Conservation (phyloP, 176 grass and related monocot genomes). For the Phoenix roebelenii region DNA sequence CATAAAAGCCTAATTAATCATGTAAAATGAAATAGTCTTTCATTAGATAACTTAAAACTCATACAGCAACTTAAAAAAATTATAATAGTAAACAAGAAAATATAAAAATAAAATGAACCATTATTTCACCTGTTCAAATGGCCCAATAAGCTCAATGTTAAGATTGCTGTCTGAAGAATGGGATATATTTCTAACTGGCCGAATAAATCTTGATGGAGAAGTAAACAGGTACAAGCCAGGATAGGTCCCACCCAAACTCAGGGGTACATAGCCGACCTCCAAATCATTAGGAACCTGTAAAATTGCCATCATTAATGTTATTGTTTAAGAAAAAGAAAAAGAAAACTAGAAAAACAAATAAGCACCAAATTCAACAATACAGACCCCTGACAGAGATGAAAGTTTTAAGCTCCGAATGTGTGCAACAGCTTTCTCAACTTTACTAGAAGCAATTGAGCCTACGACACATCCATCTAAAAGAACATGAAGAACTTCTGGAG, state of each 20-base stretch:
- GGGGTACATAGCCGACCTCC: slow-evolving; percentile 86
- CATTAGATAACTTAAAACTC: too few relatives aligned
- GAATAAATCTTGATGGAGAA: slow-evolving; percentile 74
- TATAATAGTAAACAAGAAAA: neutral
- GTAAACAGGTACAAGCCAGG: slow-evolving; percentile 91
- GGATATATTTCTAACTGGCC: slow-evolving; percentile 64
- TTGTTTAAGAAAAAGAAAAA: neutral
- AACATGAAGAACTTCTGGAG: slow-evolving; percentile 74
- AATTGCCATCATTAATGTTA: neutral
- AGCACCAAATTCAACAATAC: slow-evolving; percentile 2
- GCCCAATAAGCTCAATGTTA: slow-evolving; percentile 88
- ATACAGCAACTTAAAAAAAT: too few relatives aligned
- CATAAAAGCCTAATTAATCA: slow-evolving; percentile 73
- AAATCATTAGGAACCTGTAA: slow-evolving; percentile 81
- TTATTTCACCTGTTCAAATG: slow-evolving; percentile 74
- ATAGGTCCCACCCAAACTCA: slow-evolving; percentile 78
- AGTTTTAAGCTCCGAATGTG: slow-evolving; percentile 80
- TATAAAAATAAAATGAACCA: slow-evolving; percentile 5
- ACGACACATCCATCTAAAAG: slow-evolving; percentile 90
- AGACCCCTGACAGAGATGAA: slow-evolving; percentile 22
- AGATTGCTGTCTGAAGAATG: slow-evolving; percentile 29
- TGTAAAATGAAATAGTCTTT: too few relatives aligned
- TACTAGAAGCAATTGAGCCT: slow-evolving; percentile 55
- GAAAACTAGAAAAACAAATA: slow-evolving; percentile 7
- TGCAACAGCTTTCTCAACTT: slow-evolving; percentile 47